Evolutionary conservation across 2,329 filamentous ascomycete species (phyloP).

Genomic region (Ambrosiella beaveri): DNA sequence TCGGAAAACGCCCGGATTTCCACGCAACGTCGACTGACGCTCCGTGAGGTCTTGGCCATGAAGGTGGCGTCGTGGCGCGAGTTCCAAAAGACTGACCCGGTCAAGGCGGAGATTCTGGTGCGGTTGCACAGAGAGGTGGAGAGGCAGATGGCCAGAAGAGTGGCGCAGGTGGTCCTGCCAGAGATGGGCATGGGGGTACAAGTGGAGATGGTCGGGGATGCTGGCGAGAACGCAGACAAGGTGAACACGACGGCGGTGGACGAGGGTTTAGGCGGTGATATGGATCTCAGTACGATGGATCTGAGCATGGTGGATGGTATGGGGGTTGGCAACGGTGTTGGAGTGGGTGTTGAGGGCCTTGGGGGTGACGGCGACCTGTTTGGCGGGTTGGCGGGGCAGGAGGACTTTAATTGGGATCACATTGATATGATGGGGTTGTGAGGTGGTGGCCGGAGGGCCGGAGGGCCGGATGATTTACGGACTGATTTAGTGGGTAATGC

Average conservation of each 20-base stretch:
- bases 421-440: slow-evolving; percentile 10
- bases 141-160: slow-evolving; percentile 36
- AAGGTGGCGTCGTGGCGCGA: slow-evolving; percentile 40
- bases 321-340: slow-evolving; percentile 1
- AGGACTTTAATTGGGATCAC: slow-evolving; percentile 12
- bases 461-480: no score
- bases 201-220: slow-evolving; percentile 22
- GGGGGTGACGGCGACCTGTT: slow-evolving; percentile 10
- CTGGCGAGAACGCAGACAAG: slow-evolving; percentile 20
- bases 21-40: slow-evolving; percentile 32
- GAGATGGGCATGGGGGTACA: background rate
- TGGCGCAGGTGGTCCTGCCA: slow-evolving; percentile 14
- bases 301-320: background rate
- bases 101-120: slow-evolving; percentile 42
- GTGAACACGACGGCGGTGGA: background rate
- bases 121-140: slow-evolving; percentile 48
- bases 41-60: slow-evolving; percentile 41
- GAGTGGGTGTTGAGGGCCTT: background rate
- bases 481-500: no score
- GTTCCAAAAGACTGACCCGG: slow-evolving; percentile 37
- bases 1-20: slow-evolving; percentile 18
- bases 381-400: slow-evolving; percentile 7
- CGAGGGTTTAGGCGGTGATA: slow-evolving; percentile 19
- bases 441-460: background rate
- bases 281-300: slow-evolving; percentile 1